These are phyloP conservation scores for Vickermania ingenoplastis DNA, from an alignment of 208 protist genomes.

Conservation along the genomic window DNA sequence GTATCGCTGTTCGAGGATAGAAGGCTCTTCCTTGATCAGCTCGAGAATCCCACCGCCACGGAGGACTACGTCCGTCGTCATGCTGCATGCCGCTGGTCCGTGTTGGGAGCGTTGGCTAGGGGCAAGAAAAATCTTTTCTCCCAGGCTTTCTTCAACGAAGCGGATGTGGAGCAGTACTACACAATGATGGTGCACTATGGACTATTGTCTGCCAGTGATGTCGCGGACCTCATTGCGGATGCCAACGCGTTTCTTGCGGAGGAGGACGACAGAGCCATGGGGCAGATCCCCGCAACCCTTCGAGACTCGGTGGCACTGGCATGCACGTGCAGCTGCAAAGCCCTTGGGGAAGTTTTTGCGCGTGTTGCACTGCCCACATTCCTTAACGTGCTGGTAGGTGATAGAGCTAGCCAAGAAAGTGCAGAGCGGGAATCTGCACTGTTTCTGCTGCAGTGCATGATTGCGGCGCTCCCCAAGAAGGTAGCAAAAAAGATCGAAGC, in stretches of 20 bases:
- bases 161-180: slow-evolving; percentile 9
- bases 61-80: background rate
- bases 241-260: slow-evolving; percentile 34
- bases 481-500: slow-evolving; percentile 11
- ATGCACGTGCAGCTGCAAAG: slow-evolving; percentile 14
- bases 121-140: background rate
- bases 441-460: slow-evolving; percentile 33
- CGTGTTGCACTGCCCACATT: slow-evolving; percentile 23
- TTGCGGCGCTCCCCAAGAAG: slow-evolving; percentile 6
- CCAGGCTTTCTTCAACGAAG: background rate
- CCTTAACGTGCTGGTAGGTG: slow-evolving; percentile 16
- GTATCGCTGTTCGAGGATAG: background rate
- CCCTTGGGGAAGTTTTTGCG: slow-evolving; percentile 37
- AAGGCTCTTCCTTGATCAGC: background rate
- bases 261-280: slow-evolving; percentile 51
- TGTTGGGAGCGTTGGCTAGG: background rate
- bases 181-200: slow-evolving; percentile 28
- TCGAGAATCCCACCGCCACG: background rate
- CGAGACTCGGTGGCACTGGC: slow-evolving; percentile 32
- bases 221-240: slow-evolving; percentile 14
- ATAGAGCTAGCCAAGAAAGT: slow-evolving; percentile 1
- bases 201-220: slow-evolving; percentile 14
- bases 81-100: background rate
- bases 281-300: slow-evolving; percentile 21
- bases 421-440: slow-evolving; percentile 37